Percentiles rank a stretch among this genome's conserved stretches.
Evolutionary conservation across 805 yeast genomes (phyloP).

Genomic region (Lipomyces orientalis): DNA sequence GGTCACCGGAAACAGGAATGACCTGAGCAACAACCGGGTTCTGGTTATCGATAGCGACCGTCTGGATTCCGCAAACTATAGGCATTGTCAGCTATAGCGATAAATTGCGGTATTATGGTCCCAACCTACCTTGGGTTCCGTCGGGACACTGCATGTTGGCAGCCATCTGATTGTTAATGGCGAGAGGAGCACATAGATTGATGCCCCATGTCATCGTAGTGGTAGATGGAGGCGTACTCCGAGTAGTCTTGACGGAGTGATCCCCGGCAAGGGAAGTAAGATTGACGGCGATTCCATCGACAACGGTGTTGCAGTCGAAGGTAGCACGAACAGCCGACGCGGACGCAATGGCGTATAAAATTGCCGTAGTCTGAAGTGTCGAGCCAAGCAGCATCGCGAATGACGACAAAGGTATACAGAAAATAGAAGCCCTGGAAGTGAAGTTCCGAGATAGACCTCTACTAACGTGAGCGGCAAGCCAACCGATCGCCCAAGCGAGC

Average conservation of each 20-base stretch:
- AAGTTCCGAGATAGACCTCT: too few species aligned
- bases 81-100: not conserved
- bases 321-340: constrained; percentile 35
- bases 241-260: constrained; percentile 49
- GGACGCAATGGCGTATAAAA: constrained; percentile 14
- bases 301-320: constrained; percentile 41
- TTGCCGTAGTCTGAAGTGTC: constrained; percentile 11
- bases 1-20: constrained; percentile 53
- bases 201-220: constrained; percentile 69
- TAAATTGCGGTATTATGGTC: not conserved
- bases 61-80: constrained; percentile 71
- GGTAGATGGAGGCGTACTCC: constrained; percentile 79
- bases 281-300: constrained; percentile 45
- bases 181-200: constrained; percentile 68
- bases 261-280: constrained; percentile 58
- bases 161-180: constrained; percentile 43
- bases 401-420: not conserved
- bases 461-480: too few species aligned
- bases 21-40: constrained; percentile 61
- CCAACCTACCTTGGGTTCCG: constrained; percentile 57
- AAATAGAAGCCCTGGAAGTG: too few species aligned
- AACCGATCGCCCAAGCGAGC: too few species aligned
- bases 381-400: not conserved
- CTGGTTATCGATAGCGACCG: constrained; percentile 57
- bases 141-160: constrained; percentile 62